Base-by-base conservation (phyloP, 345 rosid species). In the Acer yangbiense region DNA sequence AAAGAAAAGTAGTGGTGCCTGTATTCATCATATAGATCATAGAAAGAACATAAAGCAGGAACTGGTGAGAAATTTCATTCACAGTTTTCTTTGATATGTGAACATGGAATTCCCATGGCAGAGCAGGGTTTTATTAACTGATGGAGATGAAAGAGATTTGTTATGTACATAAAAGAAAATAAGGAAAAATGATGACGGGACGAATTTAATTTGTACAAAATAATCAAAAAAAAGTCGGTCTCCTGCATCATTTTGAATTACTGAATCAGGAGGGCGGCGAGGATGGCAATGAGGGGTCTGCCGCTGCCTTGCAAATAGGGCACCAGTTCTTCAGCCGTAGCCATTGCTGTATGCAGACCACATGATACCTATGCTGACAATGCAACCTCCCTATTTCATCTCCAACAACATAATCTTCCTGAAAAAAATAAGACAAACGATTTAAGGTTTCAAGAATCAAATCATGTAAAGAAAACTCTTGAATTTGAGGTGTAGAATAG, bases 261-360 rank as follows among this genome's bases (percentile, higher is more conserved):
- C 29, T 11, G 32, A 41, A 66, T 64, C 46, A 73, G 1, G 54
- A 75, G 46, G 72, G 72, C 8, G 75, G 63, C 17, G 74, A 46
- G 21, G 83, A 52, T 16, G 90, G 78, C 1, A 65, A 29, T 0
- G 89, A 81, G 67, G 86, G 63, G 57, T 87, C 90, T 27, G 90
- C 98, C 16, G 89, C 73, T 43, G 90, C 83, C 86, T 89, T 97
- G 88, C 98, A 97, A 79, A 94, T 82, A 20, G 99, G 98, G 79
- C 99, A 93, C 98, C 99, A 93, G 48, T 90, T 97, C 89, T 94
- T 97, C 76, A 93, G 81, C 84, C 89, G 84, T 82, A 93, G 86
- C 99, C 99, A 97, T 82, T 89, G 91, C 32, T 85, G 89, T 85
- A 89, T 76, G 85, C 98, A 97, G 21, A 73, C 79, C 58, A 83